Base-by-base conservation (phyloP, 805 yeast species). In the Metschnikowia peoriensis region DNA sequence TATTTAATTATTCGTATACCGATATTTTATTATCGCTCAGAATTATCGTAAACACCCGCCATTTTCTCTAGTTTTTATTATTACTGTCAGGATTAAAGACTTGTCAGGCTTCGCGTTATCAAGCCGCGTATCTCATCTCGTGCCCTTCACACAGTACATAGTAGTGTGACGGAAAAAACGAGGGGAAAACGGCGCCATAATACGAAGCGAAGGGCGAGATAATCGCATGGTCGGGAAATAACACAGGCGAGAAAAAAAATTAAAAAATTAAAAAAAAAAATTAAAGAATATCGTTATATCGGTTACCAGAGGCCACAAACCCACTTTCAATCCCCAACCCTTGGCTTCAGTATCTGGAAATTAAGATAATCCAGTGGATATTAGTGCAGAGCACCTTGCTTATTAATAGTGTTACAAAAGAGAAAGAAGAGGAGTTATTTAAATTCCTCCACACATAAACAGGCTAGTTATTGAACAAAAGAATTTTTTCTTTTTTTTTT, bases 161-260 rank as follows among this genome's bases (percentile, higher is more conserved):
- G 41, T 41, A 40, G 55, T 46, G 54, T 47, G 46, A 47, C 49
- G 56, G 43, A 39, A 52, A 48, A 51, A 47, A 43, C 44, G 46
- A 50, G 54, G 47, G 42, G 52, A 51, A 51, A 51, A 43, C 42
- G 51, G 41, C 34, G 11, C 28, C 29, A 41, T 15, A n/a, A 14
- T 16, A 41, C 44, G 44, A 41, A 40, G 14, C 34, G 16, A 28
- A 29, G 28, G 28, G 44, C 35, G 44, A 41, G 35, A 41, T 41
- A 38, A 38, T 38, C 42, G 42, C 42, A 40, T 22, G 29, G 7
- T 22, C 7, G 17, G 17, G 42, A 40, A 22, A 40, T 40, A 22
- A 41, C 44, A n/a, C 44, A 12, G n/a, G 14, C 17, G n/a, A 41
- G 11, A 28, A 41, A 12, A 41, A 28, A 15, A 14, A 28, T 3